phyloP scores from a whole-genome alignment of 2,329 filamentous ascomycete species.

The Curvularia sp. region DNA sequence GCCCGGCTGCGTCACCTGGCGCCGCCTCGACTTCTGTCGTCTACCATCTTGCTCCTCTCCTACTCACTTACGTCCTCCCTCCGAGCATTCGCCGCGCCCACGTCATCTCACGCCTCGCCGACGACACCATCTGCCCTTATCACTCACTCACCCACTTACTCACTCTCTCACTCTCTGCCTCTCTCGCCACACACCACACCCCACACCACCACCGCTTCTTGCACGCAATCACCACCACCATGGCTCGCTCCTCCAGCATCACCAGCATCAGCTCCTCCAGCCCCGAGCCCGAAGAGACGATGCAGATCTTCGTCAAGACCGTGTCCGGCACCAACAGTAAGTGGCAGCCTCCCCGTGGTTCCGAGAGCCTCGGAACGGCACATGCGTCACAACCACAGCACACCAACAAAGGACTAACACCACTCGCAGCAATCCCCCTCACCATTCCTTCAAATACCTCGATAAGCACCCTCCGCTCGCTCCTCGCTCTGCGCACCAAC shows the following conservation, averaged over 20 bases:
- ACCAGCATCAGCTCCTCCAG: slow-evolving; percentile 53
- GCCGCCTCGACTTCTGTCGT: slow-evolving; percentile 3
- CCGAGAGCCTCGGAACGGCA: slow-evolving; percentile 21
- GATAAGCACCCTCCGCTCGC: slow-evolving; percentile 62
- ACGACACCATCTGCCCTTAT: slow-evolving; percentile 7
- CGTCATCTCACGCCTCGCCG: slow-evolving; percentile 20
- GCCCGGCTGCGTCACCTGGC: slow-evolving; percentile 24
- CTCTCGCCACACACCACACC: not conserved
- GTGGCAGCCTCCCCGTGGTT: slow-evolving; percentile 40
- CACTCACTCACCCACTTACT: not conserved
- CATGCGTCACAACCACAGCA: not conserved
- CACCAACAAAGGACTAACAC: slow-evolving; percentile 22
- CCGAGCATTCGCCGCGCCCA: slow-evolving; percentile 21
- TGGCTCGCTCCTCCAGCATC: slow-evolving; percentile 51
- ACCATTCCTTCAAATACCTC: slow-evolving; percentile 62
- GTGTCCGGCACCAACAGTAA: slow-evolving; percentile 63
- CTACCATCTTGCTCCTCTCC: not conserved
- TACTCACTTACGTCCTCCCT: slow-evolving; percentile 9
- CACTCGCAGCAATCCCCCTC: slow-evolving; percentile 62
- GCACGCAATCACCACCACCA: slow-evolving; percentile 31
- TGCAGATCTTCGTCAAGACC: slow-evolving; percentile 69
- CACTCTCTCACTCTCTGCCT: not conserved
- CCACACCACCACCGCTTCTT: slow-evolving; percentile 17
- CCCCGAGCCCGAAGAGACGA: slow-evolving; percentile 59
- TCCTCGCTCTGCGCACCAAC: slow-evolving; percentile 66